Evolutionary conservation across 306 rosid species (phyloP).

Genomic region (Cucurbita maxima): DNA sequence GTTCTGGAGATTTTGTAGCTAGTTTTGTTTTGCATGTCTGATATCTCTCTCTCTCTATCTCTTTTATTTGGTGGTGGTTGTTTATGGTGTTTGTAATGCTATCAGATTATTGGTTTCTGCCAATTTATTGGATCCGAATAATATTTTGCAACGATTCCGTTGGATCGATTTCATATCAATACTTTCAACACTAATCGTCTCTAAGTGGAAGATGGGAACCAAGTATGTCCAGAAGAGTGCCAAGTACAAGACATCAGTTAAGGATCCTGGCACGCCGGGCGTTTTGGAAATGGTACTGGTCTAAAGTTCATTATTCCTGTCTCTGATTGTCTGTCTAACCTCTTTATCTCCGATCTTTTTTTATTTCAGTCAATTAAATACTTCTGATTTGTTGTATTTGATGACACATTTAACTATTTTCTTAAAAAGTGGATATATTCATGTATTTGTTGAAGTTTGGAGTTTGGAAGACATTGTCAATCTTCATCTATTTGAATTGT

Average conservation of each 20-base stretch:
- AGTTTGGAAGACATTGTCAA: not conserved
- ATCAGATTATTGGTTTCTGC: not conserved
- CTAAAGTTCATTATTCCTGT: not conserved
- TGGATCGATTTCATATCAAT: not conserved
- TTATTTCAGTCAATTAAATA: not conserved
- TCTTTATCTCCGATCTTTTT: not conserved
- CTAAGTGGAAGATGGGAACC: conserved; percentile 28
- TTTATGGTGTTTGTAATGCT: not conserved
- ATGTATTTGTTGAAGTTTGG: not conserved
- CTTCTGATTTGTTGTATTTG: not conserved
- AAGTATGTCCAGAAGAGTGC: conserved; percentile 56
- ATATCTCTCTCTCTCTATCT: not conserved
- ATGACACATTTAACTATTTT: not conserved
- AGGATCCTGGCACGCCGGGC: conserved; percentile 77
- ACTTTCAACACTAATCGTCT: not conserved
- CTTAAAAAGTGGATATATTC: not conserved
- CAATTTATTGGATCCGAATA: not conserved
- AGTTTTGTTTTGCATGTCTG: not conserved
- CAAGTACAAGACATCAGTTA: conserved; percentile 54
- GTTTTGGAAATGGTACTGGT: conserved; percentile 54
- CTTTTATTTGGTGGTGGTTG: not conserved
- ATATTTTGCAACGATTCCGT: not conserved
- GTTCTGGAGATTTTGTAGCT: not conserved
- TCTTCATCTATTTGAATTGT: not conserved
- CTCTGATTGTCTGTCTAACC: not conserved